Conservation (phyloP, 78 protist genomes). For the Acrasis kona region DNA sequence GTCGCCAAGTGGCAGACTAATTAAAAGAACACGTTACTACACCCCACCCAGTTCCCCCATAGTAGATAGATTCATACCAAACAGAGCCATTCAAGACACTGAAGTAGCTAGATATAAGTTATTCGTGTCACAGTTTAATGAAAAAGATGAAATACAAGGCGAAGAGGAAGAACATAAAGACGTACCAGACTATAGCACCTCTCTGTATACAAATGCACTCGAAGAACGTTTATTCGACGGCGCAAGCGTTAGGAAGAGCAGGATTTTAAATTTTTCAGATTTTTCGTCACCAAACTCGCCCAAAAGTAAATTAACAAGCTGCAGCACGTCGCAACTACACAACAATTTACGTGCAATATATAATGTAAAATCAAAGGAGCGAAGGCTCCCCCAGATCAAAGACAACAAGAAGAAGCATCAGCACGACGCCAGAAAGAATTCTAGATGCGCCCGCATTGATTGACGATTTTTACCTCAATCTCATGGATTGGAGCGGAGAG, state of each 20-base stretch:
- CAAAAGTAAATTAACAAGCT: neutral
- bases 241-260: neutral
- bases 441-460: slow-evolving; percentile 91
- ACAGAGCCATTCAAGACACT: neutral
- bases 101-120: neutral
- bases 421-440: slow-evolving; percentile 62
- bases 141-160: too few species aligned
- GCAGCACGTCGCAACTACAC: neutral
- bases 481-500: slow-evolving; percentile 89
- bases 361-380: too few species aligned
- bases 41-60: too few species aligned
- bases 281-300: neutral
- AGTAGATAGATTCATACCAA: slow-evolving; percentile 8
- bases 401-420: slow-evolving; percentile 42
- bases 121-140: too few species aligned
- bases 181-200: neutral
- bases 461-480: slow-evolving; percentile 96
- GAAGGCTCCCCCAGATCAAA: too few species aligned
- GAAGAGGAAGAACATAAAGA: too few species aligned
- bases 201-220: neutral
- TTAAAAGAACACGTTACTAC: too few species aligned
- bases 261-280: neutral
- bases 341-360: neutral
- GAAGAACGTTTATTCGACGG: neutral
- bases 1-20: too few species aligned